phyloP scores from a whole-genome alignment of 2,329 filamentous ascomycete species.

The Ilyonectria mors-panacis region DNA sequence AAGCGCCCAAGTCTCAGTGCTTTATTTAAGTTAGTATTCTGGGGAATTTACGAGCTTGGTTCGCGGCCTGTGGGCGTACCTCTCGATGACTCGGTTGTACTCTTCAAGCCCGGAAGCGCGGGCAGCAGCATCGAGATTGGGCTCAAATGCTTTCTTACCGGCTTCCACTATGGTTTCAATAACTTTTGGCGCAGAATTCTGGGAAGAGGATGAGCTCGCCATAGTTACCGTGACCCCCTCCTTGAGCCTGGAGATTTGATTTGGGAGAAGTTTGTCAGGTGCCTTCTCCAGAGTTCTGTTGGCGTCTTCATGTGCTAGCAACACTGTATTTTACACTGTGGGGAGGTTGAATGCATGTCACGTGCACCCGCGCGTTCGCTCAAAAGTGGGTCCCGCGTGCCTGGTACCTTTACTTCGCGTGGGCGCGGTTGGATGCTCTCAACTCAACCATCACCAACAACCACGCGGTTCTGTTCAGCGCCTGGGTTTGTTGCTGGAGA shows the following conservation, averaged over 20 bases:
- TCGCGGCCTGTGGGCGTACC: slow-evolving; percentile 53
- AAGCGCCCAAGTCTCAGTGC: slow-evolving; percentile 64
- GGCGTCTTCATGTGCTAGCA: slow-evolving; percentile 42
- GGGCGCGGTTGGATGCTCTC: slow-evolving; percentile 17
- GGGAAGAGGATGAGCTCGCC: slow-evolving; percentile 44
- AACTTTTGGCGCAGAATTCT: slow-evolving; percentile 48
- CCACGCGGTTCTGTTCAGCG: slow-evolving; percentile 34
- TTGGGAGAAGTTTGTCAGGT: slow-evolving; percentile 38
- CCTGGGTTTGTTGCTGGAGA: slow-evolving; percentile 40
- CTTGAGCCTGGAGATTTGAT: slow-evolving; percentile 16
- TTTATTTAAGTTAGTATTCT: slow-evolving; percentile 39
- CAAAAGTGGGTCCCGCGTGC: slow-evolving; percentile 26
- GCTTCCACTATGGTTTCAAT: slow-evolving; percentile 55
- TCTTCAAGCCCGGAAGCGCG: slow-evolving; percentile 55
- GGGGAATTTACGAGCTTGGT: background rate
- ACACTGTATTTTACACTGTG: slow-evolving; percentile 39
- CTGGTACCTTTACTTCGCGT: slow-evolving; percentile 31
- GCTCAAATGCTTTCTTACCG: slow-evolving; percentile 66
- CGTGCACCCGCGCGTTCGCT: slow-evolving; percentile 42
- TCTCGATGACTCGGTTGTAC: slow-evolving; percentile 64
- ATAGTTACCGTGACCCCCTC: slow-evolving; percentile 37
- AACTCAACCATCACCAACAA: slow-evolving; percentile 35
- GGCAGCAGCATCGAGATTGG: slow-evolving; percentile 53
- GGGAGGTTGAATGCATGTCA: slow-evolving; percentile 35
- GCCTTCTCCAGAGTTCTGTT: slow-evolving; percentile 28